phyloP scores from a whole-genome alignment of 208 protist genomes.

The Trypanosomatidae sp. region DNA sequence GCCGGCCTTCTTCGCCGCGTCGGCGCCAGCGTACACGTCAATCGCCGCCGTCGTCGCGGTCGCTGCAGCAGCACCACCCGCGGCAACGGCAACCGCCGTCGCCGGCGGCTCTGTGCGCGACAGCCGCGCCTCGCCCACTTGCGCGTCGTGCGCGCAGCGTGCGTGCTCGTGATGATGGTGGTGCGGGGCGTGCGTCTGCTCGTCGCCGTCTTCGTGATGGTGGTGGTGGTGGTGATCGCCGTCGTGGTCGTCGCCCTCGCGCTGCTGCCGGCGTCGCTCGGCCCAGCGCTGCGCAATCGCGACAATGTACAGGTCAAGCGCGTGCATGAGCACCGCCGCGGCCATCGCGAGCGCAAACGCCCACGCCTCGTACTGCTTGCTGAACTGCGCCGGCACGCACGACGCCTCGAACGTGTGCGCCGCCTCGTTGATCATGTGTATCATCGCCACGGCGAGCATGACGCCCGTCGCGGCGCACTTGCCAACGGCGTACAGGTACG shows the following conservation, averaged over 20 bases:
- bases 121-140: no score
- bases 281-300: constrained; percentile 7
- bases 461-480: constrained; percentile 41
- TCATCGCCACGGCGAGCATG: constrained; percentile 28
- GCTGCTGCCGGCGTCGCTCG: constrained; percentile 3
- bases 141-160: no score
- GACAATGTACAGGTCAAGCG: constrained; percentile 19
- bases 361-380: constrained; percentile 24
- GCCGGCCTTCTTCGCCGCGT: no score
- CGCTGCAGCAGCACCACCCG: not conserved
- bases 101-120: no score
- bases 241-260: constrained; percentile 1
- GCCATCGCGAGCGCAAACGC: constrained; percentile 37
- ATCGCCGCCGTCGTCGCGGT: constrained; percentile 1
- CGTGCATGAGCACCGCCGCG: constrained; percentile 39
- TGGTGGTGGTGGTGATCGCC: not conserved
- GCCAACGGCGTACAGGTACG: constrained; percentile 27
- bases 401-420: constrained; percentile 1
- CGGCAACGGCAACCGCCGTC: no score
- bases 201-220: not conserved
- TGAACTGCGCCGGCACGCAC: constrained; percentile 26
- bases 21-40: not conserved
- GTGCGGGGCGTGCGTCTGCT: no score
- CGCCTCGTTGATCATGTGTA: constrained; percentile 31
- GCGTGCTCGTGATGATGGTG: no score